Base-by-base conservation (phyloP, 108 stramenopile genomes). In the Conticribra weissflogii region DNA sequence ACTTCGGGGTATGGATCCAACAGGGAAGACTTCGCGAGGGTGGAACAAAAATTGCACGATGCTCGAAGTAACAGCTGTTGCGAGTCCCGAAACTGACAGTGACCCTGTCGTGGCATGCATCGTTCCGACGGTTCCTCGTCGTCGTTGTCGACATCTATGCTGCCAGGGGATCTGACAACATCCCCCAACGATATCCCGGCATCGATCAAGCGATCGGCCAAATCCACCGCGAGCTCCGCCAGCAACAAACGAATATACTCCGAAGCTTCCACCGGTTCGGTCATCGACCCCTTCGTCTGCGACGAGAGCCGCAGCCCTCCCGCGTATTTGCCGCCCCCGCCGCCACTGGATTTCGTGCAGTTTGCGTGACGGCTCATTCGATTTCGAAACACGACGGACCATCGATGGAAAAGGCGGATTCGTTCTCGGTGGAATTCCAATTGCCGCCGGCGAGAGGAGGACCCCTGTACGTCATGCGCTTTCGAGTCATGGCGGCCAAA, bases 171-270 rank as follows among this genome's bases (percentile, higher is more conserved):
- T 41, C 36, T 41, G 12, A 41, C n/a, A n/a, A n/a, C n/a, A n/a
- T n/a, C n/a, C n/a, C n/a, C n/a, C n/a, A n/a, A n/a, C n/a, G n/a
- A n/a, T n/a, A n/a, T n/a, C n/a, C n/a, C n/a, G 12, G 36, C 5
- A 41, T 41, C 8, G 12, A 9, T n/a, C 52, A 79, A 51, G 41
- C 61, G 62, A 24, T 27, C 58, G 25, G 54, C 71, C 27, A 71
- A 50, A 53, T 72, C 71, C 7, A 71, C 28, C 66, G 71, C 48
- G 0, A 79, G 30, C 59, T 79, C 78, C 15, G 71, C 70, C 24
- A 79, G 52, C 45, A 71, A 50, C 7, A 71, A 61, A 23, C 78
- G 78, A 36, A 79, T 79, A 30, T 79, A 69, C 49, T 79, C 78
- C 3, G 68, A 66, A 36, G 65, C 29, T 48, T 79, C 78, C 31